Evolutionary conservation across 495 filamentous ascomycete species (phyloP), one percentile per base, ranked within the genome.

Genomic region (Penicillium riverlandense): DNA sequence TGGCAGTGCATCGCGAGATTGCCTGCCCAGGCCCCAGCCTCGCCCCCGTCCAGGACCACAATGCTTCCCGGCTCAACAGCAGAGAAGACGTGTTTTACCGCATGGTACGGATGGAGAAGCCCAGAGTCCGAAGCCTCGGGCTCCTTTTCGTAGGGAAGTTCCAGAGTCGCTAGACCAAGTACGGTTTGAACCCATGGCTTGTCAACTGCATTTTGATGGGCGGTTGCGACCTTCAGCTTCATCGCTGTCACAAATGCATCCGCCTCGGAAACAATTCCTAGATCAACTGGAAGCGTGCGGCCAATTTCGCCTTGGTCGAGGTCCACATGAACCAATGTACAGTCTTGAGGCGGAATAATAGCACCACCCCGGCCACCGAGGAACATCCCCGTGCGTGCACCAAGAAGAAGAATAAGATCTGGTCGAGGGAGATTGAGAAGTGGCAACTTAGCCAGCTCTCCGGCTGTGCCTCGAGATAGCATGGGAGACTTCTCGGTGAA

Each of bases 351-450:
- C 7, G 59, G 59, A 15, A 62, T 57, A 16, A 62, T 55, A 14
- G 51, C 51, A 8, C 53, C 49, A 41, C 48, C 53, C 13, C 51
- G 51, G 11, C 55, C 51, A 3, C 43, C 55, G 2, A 62, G 51
- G 28, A 50, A 59, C 59, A 62, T 59, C 12, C 59, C 59, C 12
- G 59, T 62, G 34, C 59, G 44, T 0, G 59, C 49, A 14, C 59
- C 59, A 2, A 62, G 50, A 1, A 62, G 55, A 2, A 59, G 12
- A 6, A 59, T 33, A 7, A 62, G 41, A 35, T 62, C 59, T 28
- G 59, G 55, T 9, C 35, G 27, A 0, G 49, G 12, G 0, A 49
- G 11, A 10, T 52, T 30, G 1, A 49, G 48, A 11, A 53, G 35
- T 1, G 40, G 40, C 2, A 62, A 49, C n/a, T 45, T 51, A 0